Evolutionary conservation across 257 asterid genomes (phyloP).

Genomic region (Petunia secreta): DNA sequence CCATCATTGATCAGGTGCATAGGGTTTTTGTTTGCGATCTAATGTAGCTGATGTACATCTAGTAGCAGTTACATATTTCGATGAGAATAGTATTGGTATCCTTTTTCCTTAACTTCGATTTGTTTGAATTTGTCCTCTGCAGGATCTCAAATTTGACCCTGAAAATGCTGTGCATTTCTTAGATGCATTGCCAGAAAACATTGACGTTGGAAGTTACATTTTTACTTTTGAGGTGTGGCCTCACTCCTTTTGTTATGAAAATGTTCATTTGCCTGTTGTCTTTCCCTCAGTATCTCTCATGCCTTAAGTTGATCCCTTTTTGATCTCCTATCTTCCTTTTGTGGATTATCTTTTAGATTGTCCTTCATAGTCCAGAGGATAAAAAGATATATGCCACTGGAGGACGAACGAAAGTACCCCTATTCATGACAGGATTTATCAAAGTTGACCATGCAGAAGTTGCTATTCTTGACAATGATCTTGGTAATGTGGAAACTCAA

Average conservation of each 20-base stretch:
- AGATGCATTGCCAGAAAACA: slow-evolving; percentile 64
- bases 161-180: slow-evolving; percentile 63
- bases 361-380: slow-evolving; percentile 70
- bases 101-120: slow-evolving; percentile 13
- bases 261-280: neutral
- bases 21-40: slow-evolving; percentile 24
- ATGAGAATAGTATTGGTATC: neutral
- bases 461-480: slow-evolving; percentile 79
- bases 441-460: slow-evolving; percentile 65
- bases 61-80: neutral
- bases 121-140: slow-evolving; percentile 37
- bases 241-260: neutral
- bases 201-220: slow-evolving; percentile 71
- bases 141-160: slow-evolving; percentile 77
- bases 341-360: slow-evolving; percentile 49
- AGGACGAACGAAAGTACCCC: slow-evolving; percentile 74
- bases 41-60: slow-evolving; percentile 14
- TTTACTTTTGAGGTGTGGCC: slow-evolving; percentile 80
- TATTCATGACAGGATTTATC: slow-evolving; percentile 76
- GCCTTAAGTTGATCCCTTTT: slow-evolving; percentile 15
- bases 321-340: slow-evolving; percentile 22
- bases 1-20: slow-evolving; percentile 78
- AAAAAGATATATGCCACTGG: slow-evolving; percentile 83
- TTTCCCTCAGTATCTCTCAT: neutral
- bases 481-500: slow-evolving; percentile 72